phyloP scores from a whole-genome alignment of 495 filamentous ascomycete species.

The Penicillium steckii region DNA sequence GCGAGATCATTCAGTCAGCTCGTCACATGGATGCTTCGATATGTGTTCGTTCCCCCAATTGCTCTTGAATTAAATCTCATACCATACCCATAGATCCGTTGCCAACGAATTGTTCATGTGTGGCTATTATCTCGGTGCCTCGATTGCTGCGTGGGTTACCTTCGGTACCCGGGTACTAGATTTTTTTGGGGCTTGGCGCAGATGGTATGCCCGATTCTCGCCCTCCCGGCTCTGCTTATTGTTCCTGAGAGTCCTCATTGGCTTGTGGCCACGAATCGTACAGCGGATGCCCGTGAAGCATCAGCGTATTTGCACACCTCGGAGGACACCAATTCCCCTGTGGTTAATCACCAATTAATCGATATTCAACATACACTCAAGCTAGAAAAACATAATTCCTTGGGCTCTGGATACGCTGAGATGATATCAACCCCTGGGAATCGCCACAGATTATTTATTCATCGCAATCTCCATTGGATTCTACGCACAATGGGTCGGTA shows the following conservation, averaged over 20 bases:
- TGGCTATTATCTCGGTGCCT: constrained; percentile 1
- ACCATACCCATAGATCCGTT: constrained; percentile 59
- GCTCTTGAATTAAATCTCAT: constrained; percentile 57
- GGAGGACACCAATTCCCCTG: constrained; percentile 10
- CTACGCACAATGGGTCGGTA: constrained; percentile 15
- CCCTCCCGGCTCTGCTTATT: constrained; percentile 31
- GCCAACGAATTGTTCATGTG: constrained; percentile 61
- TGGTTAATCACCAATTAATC: background rate
- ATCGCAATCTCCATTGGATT: constrained; percentile 10
- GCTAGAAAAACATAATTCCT: background rate
- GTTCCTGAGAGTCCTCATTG: constrained; percentile 31
- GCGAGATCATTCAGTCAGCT: too few species aligned
- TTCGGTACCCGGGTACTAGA: background rate
- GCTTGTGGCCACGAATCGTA: constrained; percentile 10
- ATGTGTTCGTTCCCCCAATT: constrained; percentile 42
- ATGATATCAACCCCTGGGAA: constrained; percentile 6
- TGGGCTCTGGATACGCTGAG: constrained; percentile 3
- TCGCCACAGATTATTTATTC: constrained; percentile 8
- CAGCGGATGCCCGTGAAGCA: background rate
- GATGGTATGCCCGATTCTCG: constrained; percentile 37
- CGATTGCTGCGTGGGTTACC: background rate
- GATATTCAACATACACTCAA: constrained; percentile 4
- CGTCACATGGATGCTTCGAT: too few species aligned
- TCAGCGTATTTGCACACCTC: background rate
- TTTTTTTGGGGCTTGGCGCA: background rate